Conservation (phyloP, 352 stramenopile species). For the Phytophthora macrochlamydospora region DNA sequence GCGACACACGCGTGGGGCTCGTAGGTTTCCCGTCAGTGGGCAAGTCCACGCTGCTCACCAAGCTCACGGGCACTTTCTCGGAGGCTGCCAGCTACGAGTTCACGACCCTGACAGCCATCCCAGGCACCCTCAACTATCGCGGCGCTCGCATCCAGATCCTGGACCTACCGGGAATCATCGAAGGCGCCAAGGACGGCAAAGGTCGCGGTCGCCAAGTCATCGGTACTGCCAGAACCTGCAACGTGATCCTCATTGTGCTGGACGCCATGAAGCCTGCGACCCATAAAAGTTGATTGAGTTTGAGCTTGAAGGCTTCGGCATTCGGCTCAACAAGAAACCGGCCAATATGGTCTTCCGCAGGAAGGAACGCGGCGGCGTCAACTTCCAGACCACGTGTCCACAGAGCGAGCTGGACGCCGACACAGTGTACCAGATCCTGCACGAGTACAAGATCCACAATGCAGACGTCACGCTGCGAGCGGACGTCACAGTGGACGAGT, state of each 20-base stretch:
- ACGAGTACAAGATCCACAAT: constrained; percentile 99
- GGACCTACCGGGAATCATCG: constrained; percentile 97
- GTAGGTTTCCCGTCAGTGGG: constrained; percentile 99
- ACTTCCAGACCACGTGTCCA: constrained; percentile 95
- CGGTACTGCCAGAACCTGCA: constrained; percentile 96
- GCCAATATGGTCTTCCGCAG: constrained; percentile 97
- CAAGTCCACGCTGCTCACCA: constrained; percentile 97
- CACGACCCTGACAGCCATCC: constrained; percentile 99
- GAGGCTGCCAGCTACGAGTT: constrained; percentile 98
- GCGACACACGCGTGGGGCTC: constrained; percentile 97
- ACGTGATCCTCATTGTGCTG: constrained; percentile 98
- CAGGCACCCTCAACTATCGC: constrained; percentile 97
- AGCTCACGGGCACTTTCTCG: constrained; percentile 96
- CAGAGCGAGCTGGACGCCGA: constrained; percentile 95
- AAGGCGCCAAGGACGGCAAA: constrained; percentile 98
- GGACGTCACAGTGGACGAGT: constrained; percentile 97
- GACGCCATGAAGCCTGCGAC: constrained; percentile 97
- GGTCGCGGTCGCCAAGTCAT: constrained; percentile 97
- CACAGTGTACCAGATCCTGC: constrained; percentile 93
- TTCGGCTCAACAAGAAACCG: constrained; percentile 98
- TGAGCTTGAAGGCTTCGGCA: constrained; percentile 98
- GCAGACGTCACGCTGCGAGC: constrained; percentile 96
- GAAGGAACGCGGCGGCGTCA: constrained; percentile 97
- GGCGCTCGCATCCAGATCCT: constrained; percentile 89
- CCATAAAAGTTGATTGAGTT: constrained; percentile 99